These are phyloP conservation scores for Cladosporium sp. DNA, from an alignment of 2,329 filamentous ascomycete genomes.

Conservation along the genomic window DNA sequence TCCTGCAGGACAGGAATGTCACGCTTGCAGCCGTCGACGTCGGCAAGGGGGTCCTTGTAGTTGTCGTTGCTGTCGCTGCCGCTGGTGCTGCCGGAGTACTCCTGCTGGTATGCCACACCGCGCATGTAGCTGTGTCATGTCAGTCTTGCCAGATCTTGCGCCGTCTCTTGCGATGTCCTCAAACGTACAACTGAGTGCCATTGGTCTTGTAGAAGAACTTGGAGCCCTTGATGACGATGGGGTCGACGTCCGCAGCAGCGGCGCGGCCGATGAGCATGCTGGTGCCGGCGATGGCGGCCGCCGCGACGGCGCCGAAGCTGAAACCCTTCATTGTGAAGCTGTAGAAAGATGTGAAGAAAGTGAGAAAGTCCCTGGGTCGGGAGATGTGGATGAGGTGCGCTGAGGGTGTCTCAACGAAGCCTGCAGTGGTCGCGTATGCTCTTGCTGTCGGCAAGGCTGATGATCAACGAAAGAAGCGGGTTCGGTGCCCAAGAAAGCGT, in stretches of 20 bases:
- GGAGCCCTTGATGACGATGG: slow-evolving; percentile 67
- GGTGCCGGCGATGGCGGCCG: slow-evolving; percentile 46
- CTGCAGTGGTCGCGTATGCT: slow-evolving; percentile 7
- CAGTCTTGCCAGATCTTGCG: not conserved
- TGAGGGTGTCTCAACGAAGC: slow-evolving; percentile 13
- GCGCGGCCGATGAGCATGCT: slow-evolving; percentile 29
- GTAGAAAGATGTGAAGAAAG: not conserved
- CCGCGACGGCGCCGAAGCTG: slow-evolving; percentile 41
- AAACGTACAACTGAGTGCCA: slow-evolving; percentile 61
- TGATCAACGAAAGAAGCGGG: slow-evolving; percentile 15
- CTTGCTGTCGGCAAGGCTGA: slow-evolving; percentile 10
- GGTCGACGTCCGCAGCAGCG: slow-evolving; percentile 51
- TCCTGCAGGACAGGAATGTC: slow-evolving; percentile 76
- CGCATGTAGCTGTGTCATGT: slow-evolving; percentile 61
- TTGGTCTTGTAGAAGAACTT: slow-evolving; percentile 89
- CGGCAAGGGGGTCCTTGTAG: slow-evolving; percentile 79
- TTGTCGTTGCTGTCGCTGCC: slow-evolving; percentile 48
- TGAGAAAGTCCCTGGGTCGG: slow-evolving; percentile 6
- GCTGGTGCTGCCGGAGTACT: slow-evolving; percentile 46
- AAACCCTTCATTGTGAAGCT: slow-evolving; percentile 49
- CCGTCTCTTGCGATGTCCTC: not conserved
- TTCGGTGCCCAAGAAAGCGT: slow-evolving; percentile 9
- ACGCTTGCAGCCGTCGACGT: slow-evolving; percentile 65
- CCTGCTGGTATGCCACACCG: slow-evolving; percentile 91
- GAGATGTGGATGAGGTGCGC: slow-evolving; percentile 6